Evolutionary conservation across 768 basidiomycete genomes (phyloP).

Genomic region (Ramaria sp.): DNA sequence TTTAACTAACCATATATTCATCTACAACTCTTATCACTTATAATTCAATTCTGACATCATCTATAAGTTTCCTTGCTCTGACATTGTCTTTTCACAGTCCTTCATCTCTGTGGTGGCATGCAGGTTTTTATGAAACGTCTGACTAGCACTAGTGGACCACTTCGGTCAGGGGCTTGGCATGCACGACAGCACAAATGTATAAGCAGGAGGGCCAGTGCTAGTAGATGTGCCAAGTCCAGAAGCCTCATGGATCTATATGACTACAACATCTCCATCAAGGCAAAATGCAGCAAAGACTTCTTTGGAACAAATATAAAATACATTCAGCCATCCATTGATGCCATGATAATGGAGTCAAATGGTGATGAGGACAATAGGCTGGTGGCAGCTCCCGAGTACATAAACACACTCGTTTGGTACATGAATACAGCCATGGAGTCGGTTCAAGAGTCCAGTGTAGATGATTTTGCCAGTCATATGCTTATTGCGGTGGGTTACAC

Average conservation of each 20-base stretch:
- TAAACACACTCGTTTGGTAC: not conserved
- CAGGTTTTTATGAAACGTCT: too few relatives aligned
- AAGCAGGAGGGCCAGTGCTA: not conserved
- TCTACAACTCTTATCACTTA: too few relatives aligned
- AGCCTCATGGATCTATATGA: conserved; percentile 16
- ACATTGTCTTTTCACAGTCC: too few relatives aligned
- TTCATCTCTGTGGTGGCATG: too few relatives aligned
- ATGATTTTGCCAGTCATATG: conserved; percentile 22
- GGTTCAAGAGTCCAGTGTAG: conserved; percentile 15
- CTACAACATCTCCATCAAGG: conserved; percentile 20
- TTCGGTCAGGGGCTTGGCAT: too few relatives aligned
- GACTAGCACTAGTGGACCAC: too few relatives aligned
- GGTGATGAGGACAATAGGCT: too few relatives aligned
- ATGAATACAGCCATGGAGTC: not conserved
- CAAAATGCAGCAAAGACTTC: conserved; percentile 13
- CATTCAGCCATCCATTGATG: not conserved
- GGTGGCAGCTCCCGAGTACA: not conserved
- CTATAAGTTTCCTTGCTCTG: too few relatives aligned
- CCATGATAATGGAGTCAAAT: not conserved
- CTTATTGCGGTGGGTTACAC: conserved; percentile 19
- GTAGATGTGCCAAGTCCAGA: conserved; percentile 1
- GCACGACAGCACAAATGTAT: too few relatives aligned
- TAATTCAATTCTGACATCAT: too few relatives aligned
- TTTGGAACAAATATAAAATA: conserved; percentile 14
- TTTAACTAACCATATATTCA: too few relatives aligned